These are phyloP conservation scores for Hypomontagnella submonticulosa DNA, from an alignment of 495 filamentous ascomycete species.

Conservation along the genomic window DNA sequence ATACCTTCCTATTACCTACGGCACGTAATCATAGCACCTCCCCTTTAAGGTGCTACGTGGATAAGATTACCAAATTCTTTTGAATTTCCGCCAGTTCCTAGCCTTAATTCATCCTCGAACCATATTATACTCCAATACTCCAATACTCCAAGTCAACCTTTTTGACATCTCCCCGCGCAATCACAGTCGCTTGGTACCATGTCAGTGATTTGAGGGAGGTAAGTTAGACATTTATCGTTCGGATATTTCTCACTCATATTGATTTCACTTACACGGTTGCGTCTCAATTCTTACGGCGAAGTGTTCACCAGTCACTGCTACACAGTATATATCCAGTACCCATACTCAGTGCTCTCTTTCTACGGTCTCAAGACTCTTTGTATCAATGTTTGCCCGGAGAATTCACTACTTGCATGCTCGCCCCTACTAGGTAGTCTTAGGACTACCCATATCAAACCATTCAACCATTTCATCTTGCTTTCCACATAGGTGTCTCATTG, in stretches of 20 bases:
- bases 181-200: constrained; percentile 11
- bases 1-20: not conserved
- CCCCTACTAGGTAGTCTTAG: constrained; percentile 8
- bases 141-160: not conserved
- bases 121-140: not conserved
- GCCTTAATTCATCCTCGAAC: not conserved
- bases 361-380: too few species aligned
- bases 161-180: constrained; percentile 7
- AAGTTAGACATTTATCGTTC: constrained; percentile 11
- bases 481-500: constrained; percentile 15
- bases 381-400: too few species aligned
- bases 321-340: too few species aligned
- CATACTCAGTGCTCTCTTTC: too few species aligned
- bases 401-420: not conserved
- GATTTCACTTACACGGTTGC: too few species aligned
- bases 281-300: too few species aligned
- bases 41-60: not conserved
- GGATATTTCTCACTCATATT: not conserved
- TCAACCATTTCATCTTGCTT: constrained; percentile 26
- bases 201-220: constrained; percentile 27
- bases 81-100: constrained; percentile 15
- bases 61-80: constrained; percentile 13
- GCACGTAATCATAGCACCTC: constrained; percentile 7
- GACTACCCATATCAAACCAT: constrained; percentile 4
- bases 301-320: too few species aligned